Evolutionary conservation across 495 filamentous ascomycete genomes (phyloP), one percentile per base, ranked within the genome.

Genomic region (Cudoniella acicularis): DNA sequence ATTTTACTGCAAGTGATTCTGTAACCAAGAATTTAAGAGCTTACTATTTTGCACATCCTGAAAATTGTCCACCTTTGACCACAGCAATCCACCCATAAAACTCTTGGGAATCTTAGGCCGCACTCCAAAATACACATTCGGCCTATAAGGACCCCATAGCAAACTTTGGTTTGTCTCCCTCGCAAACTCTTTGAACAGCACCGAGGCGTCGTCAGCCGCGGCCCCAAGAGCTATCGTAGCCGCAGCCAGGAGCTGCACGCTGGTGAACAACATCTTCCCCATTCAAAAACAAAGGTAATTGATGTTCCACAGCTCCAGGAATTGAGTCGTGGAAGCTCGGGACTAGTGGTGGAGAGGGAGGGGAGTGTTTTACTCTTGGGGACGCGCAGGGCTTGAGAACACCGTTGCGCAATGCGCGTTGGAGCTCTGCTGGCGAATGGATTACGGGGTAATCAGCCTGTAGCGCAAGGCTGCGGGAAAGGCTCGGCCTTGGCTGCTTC

Each of bases 61-160:
- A 72, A 86, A 96, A 61, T 88, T 83, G 61, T 98, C 90, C 42
- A 96, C 88, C 70, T 87, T 88, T 17, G 85, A 82, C 95, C 95
- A 98, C 79, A 98, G 79, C 70, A 98, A 78, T 21, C 89, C 92
- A 1, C 89, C 84, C 70, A 86, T 82, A 56, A 98, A 71, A 67
- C 91, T 92, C 66, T 91, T 88, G 1, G 93, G 88, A 64, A 98
- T 85, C 45, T 92, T 83, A 54, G 94, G 92, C 9, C 91, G 82
- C 30, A 97, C 83, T 2, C 94, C 94, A 75, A 98, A 98, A 75
- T 98, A 98, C 22, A 98, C 75, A 64, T 97, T 96, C 3, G 94
- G 91, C 22, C 90, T 82, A 73, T 98, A 98, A 21, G 94, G 91
- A 3, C 95, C 95, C 94, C 94, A 98, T 83, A 97, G 75, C 60